Evolutionary conservation across 768 basidiomycete genomes (phyloP).

Genomic region (Mrakia blollopis): DNA sequence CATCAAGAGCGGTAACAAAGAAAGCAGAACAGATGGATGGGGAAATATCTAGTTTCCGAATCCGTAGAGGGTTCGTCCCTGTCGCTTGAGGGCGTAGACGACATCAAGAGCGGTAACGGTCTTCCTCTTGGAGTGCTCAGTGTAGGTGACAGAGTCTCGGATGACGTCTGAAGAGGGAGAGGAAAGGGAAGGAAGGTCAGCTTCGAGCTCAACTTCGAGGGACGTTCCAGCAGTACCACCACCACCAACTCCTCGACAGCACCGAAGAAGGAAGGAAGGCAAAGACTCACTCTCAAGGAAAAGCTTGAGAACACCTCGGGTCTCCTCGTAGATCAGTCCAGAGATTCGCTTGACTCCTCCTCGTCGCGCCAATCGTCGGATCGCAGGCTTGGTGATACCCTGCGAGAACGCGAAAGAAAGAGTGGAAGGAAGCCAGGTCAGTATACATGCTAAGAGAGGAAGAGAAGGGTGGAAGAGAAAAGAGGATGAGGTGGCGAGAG

Average conservation of each 20-base stretch:
- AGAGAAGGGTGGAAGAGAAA: too few relatives aligned
- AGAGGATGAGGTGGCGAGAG: too few relatives aligned
- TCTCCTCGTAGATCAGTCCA: slow-evolving; percentile 84
- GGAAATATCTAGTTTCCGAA: slow-evolving; percentile 48
- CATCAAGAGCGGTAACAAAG: too few relatives aligned
- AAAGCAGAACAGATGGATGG: too few relatives aligned
- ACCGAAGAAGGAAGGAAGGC: not conserved
- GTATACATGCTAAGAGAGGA: too few relatives aligned
- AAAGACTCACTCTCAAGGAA: slow-evolving; percentile 64
- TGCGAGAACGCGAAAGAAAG: not conserved
- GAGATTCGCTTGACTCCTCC: slow-evolving; percentile 94
- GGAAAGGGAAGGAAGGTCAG: not conserved
- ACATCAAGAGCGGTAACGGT: slow-evolving; percentile 93
- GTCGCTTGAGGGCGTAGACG: slow-evolving; percentile 60
- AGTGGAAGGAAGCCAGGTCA: too few relatives aligned
- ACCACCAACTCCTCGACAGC: not conserved
- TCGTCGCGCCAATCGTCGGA: slow-evolving; percentile 88
- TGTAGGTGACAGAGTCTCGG: slow-evolving; percentile 96
- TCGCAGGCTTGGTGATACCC: slow-evolving; percentile 85
- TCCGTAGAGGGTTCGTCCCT: slow-evolving; percentile 78
- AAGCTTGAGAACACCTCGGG: slow-evolving; percentile 88
- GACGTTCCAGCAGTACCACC: not conserved
- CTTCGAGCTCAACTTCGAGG: not conserved
- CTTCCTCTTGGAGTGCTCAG: slow-evolving; percentile 90
- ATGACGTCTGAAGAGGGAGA: slow-evolving; percentile 58